phyloP scores from a whole-genome alignment of 2,329 filamentous ascomycete genomes.

The Aspergillus pseudonomiae region DNA sequence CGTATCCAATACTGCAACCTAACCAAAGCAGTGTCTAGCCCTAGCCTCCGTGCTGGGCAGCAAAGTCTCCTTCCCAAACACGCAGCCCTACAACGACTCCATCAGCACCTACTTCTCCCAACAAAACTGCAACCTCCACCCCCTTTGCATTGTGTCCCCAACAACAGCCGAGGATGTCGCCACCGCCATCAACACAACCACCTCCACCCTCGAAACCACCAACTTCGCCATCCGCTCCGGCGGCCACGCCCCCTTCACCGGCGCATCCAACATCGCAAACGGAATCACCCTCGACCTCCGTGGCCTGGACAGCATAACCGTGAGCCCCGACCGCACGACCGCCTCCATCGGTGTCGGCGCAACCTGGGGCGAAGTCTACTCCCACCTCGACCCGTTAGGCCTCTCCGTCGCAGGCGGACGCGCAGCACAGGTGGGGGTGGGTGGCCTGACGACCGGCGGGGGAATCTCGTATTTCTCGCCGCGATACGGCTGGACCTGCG shows the following conservation, averaged over 20 bases:
- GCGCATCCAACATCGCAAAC: background rate
- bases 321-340: background rate
- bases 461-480: constrained; percentile 23
- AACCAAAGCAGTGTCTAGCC: background rate
- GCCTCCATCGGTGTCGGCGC: constrained; percentile 14
- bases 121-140: constrained; percentile 18
- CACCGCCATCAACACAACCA: constrained; percentile 11
- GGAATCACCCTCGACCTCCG: background rate
- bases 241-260: background rate
- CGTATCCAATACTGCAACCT: background rate
- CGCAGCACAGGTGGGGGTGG: constrained; percentile 29
- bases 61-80: constrained; percentile 13
- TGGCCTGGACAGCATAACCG: background rate
- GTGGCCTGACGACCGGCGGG: constrained; percentile 23
- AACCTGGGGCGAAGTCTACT: constrained; percentile 21
- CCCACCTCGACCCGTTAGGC: constrained; percentile 17
- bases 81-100: constrained; percentile 9
- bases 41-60: background rate
- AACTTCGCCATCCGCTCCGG: background rate
- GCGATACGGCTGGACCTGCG: constrained; percentile 18
- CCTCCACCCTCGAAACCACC: background rate
- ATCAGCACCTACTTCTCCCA: constrained; percentile 17
- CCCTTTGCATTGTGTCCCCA: constrained; percentile 26
- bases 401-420: constrained; percentile 29
- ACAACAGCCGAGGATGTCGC: constrained; percentile 23